Percentiles rank a stretch among this genome's conserved stretches.
These are phyloP conservation scores for Neurospora hispaniola DNA, from an alignment of 495 filamentous ascomycete genomes.

Conservation along the genomic window DNA sequence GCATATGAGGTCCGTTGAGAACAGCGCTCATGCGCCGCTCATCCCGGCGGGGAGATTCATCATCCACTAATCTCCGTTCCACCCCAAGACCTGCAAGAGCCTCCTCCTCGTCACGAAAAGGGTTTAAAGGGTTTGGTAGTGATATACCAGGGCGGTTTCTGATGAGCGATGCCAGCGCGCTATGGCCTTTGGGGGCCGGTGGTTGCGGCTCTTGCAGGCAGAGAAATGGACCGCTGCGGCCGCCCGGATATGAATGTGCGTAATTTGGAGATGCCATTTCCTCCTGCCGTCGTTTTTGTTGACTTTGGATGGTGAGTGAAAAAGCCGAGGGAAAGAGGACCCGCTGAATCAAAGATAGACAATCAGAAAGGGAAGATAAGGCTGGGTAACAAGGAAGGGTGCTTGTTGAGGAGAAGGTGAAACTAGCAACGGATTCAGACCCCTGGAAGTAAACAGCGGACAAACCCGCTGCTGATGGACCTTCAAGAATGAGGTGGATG, in stretches of 20 bases:
- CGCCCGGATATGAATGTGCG: constrained; percentile 5
- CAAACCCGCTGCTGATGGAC: not conserved
- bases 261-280: not conserved
- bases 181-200: constrained; percentile 19
- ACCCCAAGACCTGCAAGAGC: not conserved
- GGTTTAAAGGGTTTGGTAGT: not conserved
- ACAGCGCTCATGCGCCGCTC: constrained; percentile 42
- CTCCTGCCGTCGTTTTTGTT: not conserved
- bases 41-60: constrained; percentile 28
- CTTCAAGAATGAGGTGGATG: not conserved
- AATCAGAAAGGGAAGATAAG: not conserved
- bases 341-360: not conserved
- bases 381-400: not conserved
- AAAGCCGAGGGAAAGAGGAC: not conserved
- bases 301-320: not conserved
- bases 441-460: not conserved
- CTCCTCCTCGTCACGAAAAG: constrained; percentile 19
- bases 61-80: constrained; percentile 16
- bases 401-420: not conserved
- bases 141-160: constrained; percentile 19
- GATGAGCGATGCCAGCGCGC: constrained; percentile 28
- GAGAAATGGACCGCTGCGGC: constrained; percentile 21
- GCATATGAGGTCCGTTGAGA: constrained; percentile 58
- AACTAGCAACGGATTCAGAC: not conserved
- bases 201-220: constrained; percentile 27